Conservation (phyloP, 1,139 yeast species). For the Scheffersomyces titani region DNA sequence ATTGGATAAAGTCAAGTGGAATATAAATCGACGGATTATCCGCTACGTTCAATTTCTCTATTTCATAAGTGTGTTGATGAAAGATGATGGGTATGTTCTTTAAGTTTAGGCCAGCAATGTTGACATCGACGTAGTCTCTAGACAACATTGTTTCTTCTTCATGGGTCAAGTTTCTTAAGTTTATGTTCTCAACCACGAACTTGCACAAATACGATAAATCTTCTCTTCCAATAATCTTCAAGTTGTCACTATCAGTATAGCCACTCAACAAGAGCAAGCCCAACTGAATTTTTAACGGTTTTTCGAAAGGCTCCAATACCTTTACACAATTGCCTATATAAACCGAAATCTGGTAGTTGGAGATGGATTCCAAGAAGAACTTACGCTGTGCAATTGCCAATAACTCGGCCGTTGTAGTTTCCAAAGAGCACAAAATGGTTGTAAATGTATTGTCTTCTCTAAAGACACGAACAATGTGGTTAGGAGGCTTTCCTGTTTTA, state of each 20-base stretch:
- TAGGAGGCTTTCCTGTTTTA: slow-evolving; percentile 25
- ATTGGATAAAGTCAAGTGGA: slow-evolving; percentile 84
- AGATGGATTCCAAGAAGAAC: slow-evolving; percentile 68
- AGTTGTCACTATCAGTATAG: slow-evolving; percentile 70
- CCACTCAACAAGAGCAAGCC: slow-evolving; percentile 78
- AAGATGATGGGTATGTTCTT: slow-evolving; percentile 84
- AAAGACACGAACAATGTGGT: slow-evolving; percentile 66
- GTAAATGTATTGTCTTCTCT: slow-evolving; percentile 82
- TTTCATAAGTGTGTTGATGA: slow-evolving; percentile 79
- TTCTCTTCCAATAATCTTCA: slow-evolving; percentile 81
- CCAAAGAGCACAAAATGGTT: slow-evolving; percentile 72
- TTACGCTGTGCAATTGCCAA: slow-evolving; percentile 69
- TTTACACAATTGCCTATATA: slow-evolving; percentile 79
- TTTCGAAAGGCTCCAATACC: slow-evolving; percentile 69
- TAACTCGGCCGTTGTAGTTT: slow-evolving; percentile 76
- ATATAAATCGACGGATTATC: slow-evolving; percentile 83
- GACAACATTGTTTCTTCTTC: slow-evolving; percentile 66
- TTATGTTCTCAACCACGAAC: slow-evolving; percentile 74
- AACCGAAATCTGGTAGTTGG: slow-evolving; percentile 78
- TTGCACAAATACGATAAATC: slow-evolving; percentile 86
- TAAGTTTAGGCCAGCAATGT: slow-evolving; percentile 71
- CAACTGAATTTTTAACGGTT: slow-evolving; percentile 77
- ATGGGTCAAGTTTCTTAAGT: slow-evolving; percentile 65
- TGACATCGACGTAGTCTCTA: slow-evolving; percentile 72
- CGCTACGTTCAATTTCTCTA: slow-evolving; percentile 80